Percentiles rank a stretch among this genome's conserved stretches.
These are phyloP conservation scores for Dothidotthia symphoricarpi DNA, from an alignment of 2,329 filamentous ascomycete species.

Conservation along the genomic window DNA sequence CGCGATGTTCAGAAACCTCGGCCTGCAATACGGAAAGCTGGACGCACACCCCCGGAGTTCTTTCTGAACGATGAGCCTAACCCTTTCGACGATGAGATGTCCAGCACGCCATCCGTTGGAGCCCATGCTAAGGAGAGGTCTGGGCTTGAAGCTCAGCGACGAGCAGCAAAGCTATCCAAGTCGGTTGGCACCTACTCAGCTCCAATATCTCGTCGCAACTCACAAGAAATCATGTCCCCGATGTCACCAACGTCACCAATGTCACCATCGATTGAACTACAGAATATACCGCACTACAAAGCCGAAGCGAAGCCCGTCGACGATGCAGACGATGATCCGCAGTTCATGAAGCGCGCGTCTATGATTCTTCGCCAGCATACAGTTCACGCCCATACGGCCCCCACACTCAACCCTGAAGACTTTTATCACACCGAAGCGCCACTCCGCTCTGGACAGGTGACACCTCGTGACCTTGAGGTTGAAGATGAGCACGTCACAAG, in stretches of 20 bases:
- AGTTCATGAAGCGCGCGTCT: slow-evolving; percentile 45
- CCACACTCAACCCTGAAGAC: slow-evolving; percentile 25
- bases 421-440: slow-evolving; percentile 33
- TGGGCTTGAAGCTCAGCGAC: slow-evolving; percentile 35
- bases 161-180: slow-evolving; percentile 36
- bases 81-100: slow-evolving; percentile 31
- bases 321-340: slow-evolving; percentile 29
- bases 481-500: slow-evolving; percentile 64
- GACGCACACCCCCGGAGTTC: slow-evolving; percentile 36
- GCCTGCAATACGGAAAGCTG: slow-evolving; percentile 39
- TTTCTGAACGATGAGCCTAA: slow-evolving; percentile 35
- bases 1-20: slow-evolving; percentile 36
- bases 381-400: slow-evolving; percentile 12
- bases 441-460: slow-evolving; percentile 48
- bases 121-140: slow-evolving; percentile 33
- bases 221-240: slow-evolving; percentile 28
- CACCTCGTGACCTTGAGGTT: slow-evolving; percentile 51
- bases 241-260: too few relatives aligned
- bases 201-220: slow-evolving; percentile 37
- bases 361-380: slow-evolving; percentile 37
- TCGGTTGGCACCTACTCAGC: slow-evolving; percentile 39
- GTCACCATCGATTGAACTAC: slow-evolving; percentile 17
- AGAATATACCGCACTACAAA: slow-evolving; percentile 18
- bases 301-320: slow-evolving; percentile 25
- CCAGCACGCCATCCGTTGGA: slow-evolving; percentile 8